Conservation (phyloP, 2,329 filamentous ascomycete species). For the Claviceps digitariae region DNA sequence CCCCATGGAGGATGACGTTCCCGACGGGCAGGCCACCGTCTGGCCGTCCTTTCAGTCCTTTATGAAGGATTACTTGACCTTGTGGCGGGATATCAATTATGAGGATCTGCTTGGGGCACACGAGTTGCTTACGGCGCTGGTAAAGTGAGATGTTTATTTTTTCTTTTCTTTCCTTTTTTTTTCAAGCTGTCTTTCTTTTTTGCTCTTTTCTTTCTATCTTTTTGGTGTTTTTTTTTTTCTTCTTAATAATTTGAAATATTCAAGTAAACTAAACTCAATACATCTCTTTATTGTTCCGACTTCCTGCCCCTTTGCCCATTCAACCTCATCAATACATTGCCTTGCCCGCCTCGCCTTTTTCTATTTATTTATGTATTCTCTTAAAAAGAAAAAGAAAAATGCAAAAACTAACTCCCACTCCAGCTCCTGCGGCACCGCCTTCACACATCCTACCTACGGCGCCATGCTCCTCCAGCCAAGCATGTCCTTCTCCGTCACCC, state of each 20-base stretch:
- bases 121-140: slow-evolving; percentile 55
- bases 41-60: slow-evolving; percentile 73
- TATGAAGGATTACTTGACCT: slow-evolving; percentile 67
- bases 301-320: no score
- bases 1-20: slow-evolving; percentile 49
- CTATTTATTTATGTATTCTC: no score
- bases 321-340: no score
- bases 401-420: neutral
- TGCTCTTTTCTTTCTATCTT: neutral
- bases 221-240: neutral
- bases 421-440: slow-evolving; percentile 70
- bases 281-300: no score
- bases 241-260: no score
- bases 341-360: no score
- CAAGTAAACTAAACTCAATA: no score
- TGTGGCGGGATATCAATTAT: slow-evolving; percentile 68
- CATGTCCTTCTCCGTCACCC: slow-evolving; percentile 65
- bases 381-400: neutral
- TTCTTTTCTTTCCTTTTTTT: neutral
- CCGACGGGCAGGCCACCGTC: slow-evolving; percentile 48
- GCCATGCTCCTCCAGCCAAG: slow-evolving; percentile 72
- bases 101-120: slow-evolving; percentile 65
- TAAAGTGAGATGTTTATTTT: slow-evolving; percentile 47
- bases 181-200: neutral
- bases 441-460: slow-evolving; percentile 67